Evolutionary conservation across 116 monocot species (phyloP).

Genomic region (Cymodocea nodosa): DNA sequence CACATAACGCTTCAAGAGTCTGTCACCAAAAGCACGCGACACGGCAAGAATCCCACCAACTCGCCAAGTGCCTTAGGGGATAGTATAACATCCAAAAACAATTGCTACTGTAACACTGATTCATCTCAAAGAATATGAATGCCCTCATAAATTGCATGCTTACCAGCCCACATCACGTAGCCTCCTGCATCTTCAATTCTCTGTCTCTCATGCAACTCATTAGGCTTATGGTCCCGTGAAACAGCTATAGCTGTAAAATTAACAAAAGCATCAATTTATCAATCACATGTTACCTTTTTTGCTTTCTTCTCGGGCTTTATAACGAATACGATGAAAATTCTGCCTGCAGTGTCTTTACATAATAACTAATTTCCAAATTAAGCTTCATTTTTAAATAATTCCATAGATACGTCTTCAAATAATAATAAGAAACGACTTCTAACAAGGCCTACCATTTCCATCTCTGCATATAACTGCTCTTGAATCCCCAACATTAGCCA

Average conservation of each 20-base stretch:
- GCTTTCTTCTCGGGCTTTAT: neutral
- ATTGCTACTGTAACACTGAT: neutral
- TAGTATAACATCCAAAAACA: neutral
- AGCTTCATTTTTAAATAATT: neutral
- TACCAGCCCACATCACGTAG: slow-evolving; percentile 96
- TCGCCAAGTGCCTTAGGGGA: slow-evolving; percentile 66
- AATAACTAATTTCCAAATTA: neutral
- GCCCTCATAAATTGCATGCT: neutral
- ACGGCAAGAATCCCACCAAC: slow-evolving; percentile 95
- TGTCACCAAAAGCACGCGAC: slow-evolving; percentile 93
- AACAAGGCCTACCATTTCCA: slow-evolving; percentile 33
- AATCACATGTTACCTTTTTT: neutral
- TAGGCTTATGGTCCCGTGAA: slow-evolving; percentile 87
- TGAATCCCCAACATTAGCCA: slow-evolving; percentile 84
- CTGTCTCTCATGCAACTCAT: slow-evolving; percentile 73
- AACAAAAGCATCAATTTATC: neutral
- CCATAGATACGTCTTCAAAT: neutral
- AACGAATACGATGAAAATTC: neutral
- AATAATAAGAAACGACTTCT: neutral
- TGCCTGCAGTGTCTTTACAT: neutral
- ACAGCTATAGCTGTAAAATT: slow-evolving; percentile 71
- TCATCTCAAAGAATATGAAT: neutral
- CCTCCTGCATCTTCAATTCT: slow-evolving; percentile 91
- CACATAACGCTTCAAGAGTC: slow-evolving; percentile 71
- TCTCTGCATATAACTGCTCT: slow-evolving; percentile 63